phyloP scores from a whole-genome alignment of 352 stramenopile genomes.

The Globisporangium megalacanthum region DNA sequence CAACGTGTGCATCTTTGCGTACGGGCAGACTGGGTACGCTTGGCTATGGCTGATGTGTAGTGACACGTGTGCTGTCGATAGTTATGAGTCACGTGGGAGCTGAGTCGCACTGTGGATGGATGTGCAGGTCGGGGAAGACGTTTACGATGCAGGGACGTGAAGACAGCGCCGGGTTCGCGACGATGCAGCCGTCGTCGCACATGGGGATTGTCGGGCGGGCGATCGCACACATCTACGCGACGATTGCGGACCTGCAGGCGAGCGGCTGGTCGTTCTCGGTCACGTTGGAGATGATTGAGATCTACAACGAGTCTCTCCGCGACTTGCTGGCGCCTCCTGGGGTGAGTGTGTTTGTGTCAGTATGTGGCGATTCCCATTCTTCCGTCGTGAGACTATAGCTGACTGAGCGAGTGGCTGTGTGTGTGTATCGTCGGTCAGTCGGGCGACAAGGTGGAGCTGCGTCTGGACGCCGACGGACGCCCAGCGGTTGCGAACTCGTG shows the following conservation, averaged over 20 bases:
- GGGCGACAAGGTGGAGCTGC: constrained; percentile 64
- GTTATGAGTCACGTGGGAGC: background rate
- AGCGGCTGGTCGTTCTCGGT: constrained; percentile 75
- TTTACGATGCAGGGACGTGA: constrained; percentile 86
- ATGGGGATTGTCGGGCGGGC: constrained; percentile 80
- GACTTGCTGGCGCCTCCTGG: constrained; percentile 84
- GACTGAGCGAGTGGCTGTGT: background rate
- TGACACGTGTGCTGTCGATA: background rate
- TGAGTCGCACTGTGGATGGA: background rate
- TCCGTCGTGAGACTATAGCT: background rate
- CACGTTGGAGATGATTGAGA: constrained; percentile 90
- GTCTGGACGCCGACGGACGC: constrained; percentile 63
- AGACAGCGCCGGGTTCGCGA: constrained; percentile 20
- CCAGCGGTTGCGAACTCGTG: constrained; percentile 59
- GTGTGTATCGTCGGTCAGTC: constrained; percentile 22
- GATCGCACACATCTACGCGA: constrained; percentile 73
- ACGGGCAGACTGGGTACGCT: constrained; percentile 71
- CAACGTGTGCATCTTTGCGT: constrained; percentile 96
- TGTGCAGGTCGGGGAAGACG: constrained; percentile 72
- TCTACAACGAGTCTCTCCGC: constrained; percentile 97
- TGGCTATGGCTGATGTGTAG: constrained; percentile 2
- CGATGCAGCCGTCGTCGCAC: constrained; percentile 39
- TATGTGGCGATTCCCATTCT: too few species aligned
- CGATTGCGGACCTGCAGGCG: constrained; percentile 47
- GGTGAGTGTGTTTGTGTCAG: constrained; percentile 22